Evolutionary conservation across 2,329 filamentous ascomycete species (phyloP).

Genomic region (Pseudopithomyces maydicus): DNA sequence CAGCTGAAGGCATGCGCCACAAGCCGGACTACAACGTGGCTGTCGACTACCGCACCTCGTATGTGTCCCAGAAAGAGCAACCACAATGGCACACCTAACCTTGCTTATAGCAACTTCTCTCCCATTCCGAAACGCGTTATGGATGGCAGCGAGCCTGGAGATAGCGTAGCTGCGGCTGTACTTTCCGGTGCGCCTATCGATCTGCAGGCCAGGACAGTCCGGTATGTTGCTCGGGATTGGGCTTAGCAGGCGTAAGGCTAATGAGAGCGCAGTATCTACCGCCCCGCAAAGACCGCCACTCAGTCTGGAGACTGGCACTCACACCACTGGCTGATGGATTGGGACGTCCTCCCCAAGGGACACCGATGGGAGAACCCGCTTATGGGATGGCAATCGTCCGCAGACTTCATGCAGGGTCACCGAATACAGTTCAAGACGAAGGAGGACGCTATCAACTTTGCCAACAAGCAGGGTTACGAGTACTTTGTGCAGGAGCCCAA

Average conservation of each 20-base stretch:
- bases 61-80: slow-evolving; percentile 43
- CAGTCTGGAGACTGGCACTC: slow-evolving; percentile 89
- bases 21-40: slow-evolving; percentile 81
- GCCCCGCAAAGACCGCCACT: slow-evolving; percentile 89
- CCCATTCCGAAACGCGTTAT: slow-evolving; percentile 88
- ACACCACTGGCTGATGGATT: slow-evolving; percentile 95
- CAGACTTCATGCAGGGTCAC: slow-evolving; percentile 92
- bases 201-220: slow-evolving; percentile 89
- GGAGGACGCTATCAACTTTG: slow-evolving; percentile 92
- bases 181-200: slow-evolving; percentile 93
- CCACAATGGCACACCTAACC: slow-evolving; percentile 25
- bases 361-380: slow-evolving; percentile 98
- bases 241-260: slow-evolving; percentile 4
- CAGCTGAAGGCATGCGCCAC: slow-evolving; percentile 63
- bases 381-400: slow-evolving; percentile 98
- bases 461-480: slow-evolving; percentile 98
- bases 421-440: slow-evolving; percentile 88
- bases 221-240: slow-evolving; percentile 61
- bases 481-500: slow-evolving; percentile 99
- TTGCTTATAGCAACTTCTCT: slow-evolving; percentile 73
- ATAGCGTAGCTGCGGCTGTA: slow-evolving; percentile 78
- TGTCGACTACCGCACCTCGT: slow-evolving; percentile 92
- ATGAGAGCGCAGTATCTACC: slow-evolving; percentile 74
- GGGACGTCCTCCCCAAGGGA: slow-evolving; percentile 90
- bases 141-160: slow-evolving; percentile 83